phyloP scores from a whole-genome alignment of 2,329 filamentous ascomycete species.

The Paracoccidioides brasiliensis region DNA sequence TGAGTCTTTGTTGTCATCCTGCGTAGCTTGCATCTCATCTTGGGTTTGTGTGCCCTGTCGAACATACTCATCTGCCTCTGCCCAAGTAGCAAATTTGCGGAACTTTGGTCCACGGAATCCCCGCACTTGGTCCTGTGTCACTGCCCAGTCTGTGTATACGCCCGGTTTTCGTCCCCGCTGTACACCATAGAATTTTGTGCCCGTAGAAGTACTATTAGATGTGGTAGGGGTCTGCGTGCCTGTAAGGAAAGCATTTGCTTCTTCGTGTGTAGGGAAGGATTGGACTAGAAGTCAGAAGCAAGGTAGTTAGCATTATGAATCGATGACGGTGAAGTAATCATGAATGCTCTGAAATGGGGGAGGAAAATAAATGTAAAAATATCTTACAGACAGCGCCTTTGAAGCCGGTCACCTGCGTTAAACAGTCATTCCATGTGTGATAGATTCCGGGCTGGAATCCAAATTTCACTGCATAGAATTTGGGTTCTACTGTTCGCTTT shows the following conservation, averaged over 20 bases:
- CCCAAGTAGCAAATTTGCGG: conserved; percentile 53
- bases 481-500: conserved; percentile 39
- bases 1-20: not conserved
- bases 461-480: conserved; percentile 51
- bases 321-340: not conserved
- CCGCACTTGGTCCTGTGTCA: conserved; percentile 58
- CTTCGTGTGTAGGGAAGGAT: conserved; percentile 57
- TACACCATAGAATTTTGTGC: conserved; percentile 47
- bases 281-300: conserved; percentile 46
- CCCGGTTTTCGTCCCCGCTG: conserved; percentile 45
- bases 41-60: conserved; percentile 5
- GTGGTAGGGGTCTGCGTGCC: conserved; percentile 39
- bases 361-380: not conserved
- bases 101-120: conserved; percentile 57
- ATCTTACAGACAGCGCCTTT: conserved; percentile 56
- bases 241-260: conserved; percentile 65
- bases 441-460: conserved; percentile 52
- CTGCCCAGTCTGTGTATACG: conserved; percentile 54
- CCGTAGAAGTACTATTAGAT: conserved; percentile 22
- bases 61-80: conserved; percentile 73
- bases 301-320: not conserved
- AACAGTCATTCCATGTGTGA: conserved; percentile 49
- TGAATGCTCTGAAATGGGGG: not conserved
- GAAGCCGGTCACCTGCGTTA: conserved; percentile 48
- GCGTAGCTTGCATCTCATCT: not conserved